Conservation (phyloP, 1,284 basidiomycete genomes). For the Xerocomus nothofagi region DNA sequence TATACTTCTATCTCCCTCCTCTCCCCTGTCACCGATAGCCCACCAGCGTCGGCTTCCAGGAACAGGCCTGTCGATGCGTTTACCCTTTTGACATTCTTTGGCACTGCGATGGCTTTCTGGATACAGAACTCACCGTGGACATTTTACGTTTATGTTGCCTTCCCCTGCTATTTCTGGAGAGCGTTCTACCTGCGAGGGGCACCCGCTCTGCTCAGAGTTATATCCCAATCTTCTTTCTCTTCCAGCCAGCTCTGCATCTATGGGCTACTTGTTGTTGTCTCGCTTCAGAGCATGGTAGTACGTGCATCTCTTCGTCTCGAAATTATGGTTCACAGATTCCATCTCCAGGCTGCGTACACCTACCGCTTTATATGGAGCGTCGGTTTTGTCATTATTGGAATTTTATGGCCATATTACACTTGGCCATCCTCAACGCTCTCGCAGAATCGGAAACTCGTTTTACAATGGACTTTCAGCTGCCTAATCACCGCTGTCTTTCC, state of each 20-base stretch:
- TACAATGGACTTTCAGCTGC: slow-evolving; percentile 57
- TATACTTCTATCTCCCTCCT: slow-evolving; percentile 61
- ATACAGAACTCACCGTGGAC: slow-evolving; percentile 68
- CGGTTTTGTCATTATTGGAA: slow-evolving; percentile 64
- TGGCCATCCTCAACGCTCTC: slow-evolving; percentile 43
- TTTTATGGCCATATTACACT: slow-evolving; percentile 62
- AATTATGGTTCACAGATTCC: slow-evolving; percentile 19
- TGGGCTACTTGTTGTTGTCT: slow-evolving; percentile 38
- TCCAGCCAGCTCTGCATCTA: slow-evolving; percentile 23
- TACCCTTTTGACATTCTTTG: slow-evolving; percentile 37
- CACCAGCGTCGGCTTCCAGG: not conserved
- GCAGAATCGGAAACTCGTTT: slow-evolving; percentile 33
- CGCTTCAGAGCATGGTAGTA: slow-evolving; percentile 74
- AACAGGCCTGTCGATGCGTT: slow-evolving; percentile 16
- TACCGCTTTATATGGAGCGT: slow-evolving; percentile 73
- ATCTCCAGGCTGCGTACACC: slow-evolving; percentile 61
- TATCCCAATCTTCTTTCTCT: slow-evolving; percentile 28
- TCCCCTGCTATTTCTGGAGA: slow-evolving; percentile 79
- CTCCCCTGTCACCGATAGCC: slow-evolving; percentile 10
- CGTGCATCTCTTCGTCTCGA: slow-evolving; percentile 31
- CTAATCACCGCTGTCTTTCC: slow-evolving; percentile 67
- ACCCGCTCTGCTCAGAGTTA: slow-evolving; percentile 24
- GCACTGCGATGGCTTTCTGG: slow-evolving; percentile 55
- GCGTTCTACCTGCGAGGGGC: slow-evolving; percentile 41
- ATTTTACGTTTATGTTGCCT: slow-evolving; percentile 77